A percentile compares a stretch with the other conserved stretches of the same genome.
Conservation (phyloP, 2,329 filamentous ascomycete genomes). For the Aspergillus sp. region DNA sequence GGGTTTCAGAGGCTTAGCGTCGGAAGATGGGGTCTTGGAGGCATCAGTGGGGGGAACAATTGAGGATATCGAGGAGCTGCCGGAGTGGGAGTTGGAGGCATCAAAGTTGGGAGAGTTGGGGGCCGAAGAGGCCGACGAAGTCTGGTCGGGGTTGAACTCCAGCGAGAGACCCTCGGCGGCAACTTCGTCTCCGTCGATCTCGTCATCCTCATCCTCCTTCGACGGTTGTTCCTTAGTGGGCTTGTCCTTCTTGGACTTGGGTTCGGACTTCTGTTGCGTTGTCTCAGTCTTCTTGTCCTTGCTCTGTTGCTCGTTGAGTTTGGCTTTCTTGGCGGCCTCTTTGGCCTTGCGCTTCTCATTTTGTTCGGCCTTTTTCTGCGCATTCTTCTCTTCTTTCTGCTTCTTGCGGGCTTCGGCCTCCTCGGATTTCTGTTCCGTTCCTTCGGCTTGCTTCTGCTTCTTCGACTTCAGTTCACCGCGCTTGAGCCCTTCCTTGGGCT, state of each 20-base stretch:
- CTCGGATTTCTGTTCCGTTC: conserved; percentile 28
- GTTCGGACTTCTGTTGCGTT: conserved; percentile 19
- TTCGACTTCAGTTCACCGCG: conserved; percentile 44
- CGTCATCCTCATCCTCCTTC: conserved; percentile 24
- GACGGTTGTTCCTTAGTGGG: conserved; percentile 16
- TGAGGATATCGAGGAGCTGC: conserved; percentile 68
- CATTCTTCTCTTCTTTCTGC: conserved; percentile 39
- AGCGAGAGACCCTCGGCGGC: conserved; percentile 51
- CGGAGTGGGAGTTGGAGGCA: conserved; percentile 49
- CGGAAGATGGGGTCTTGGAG: conserved; percentile 24
- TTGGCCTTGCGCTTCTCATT: conserved; percentile 52
- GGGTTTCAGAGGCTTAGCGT: conserved; percentile 63
- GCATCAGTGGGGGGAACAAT: conserved; percentile 48
- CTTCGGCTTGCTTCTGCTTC: conserved; percentile 54
- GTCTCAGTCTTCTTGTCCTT: conserved; percentile 19
- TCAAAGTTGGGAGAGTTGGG: conserved; percentile 60
- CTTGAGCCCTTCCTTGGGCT: conserved; percentile 64
- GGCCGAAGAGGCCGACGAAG: conserved; percentile 45
- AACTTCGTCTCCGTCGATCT: conserved; percentile 37
- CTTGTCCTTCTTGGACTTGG: conserved; percentile 20
- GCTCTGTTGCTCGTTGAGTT: conserved; percentile 32
- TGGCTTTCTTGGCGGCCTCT: conserved; percentile 32
- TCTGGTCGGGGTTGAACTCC: conserved; percentile 42
- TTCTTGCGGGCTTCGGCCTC: conserved; percentile 38
- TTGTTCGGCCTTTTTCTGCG: conserved; percentile 49